Base-by-base conservation (phyloP, 2,329 filamentous ascomycete species). In the Dothistroma pini region DNA sequence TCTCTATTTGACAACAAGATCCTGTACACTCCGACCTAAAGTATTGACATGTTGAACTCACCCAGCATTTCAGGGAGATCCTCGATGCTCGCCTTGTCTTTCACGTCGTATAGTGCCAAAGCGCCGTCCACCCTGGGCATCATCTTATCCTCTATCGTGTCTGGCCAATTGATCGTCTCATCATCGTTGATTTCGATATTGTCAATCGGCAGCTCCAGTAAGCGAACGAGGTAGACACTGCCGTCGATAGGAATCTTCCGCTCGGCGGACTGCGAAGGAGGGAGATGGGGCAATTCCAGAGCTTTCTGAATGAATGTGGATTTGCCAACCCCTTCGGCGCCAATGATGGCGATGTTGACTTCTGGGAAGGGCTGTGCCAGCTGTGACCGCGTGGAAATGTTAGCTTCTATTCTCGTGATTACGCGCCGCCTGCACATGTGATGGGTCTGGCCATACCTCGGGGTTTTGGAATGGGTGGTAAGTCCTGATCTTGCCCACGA, bases 91-190 rank as follows among this genome's bases (percentile, higher is more conserved):
- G 87, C 85, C 68, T 86, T 83, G 73, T 90, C 89, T 75, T 87
- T 90, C 50, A 96, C 89, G 81, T 97, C 91, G 80, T 96, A 96
- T 54, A 97, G 79, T 61, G 93, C 85, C 68, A 97, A 78, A 51
- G 90, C 91, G 21, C 90, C 93, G 71, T 97, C 90, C 70, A 96
- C 84, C 47, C 83, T 84, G 54, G 91, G 90, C 62, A 90, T 82
- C 63, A 87, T 84, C 65, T 87, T 82, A 62, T 90, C 89, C 71
- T 88, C 78, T 48, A 81, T 73, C 22, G 75, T 76, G 35, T 79
- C 76, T 44, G 85, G 84, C 84, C 84, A 81, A 66, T 86, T 88
- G 51, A 85, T 74, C 61, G 75, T 78, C 58, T 79, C 76, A 59
- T 81, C 76, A 38, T 78, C 77, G 62, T 81, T 77, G 57, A 84